Conservation (phyloP, 257 asterid genomes). For the Solanum appendiculatum region DNA sequence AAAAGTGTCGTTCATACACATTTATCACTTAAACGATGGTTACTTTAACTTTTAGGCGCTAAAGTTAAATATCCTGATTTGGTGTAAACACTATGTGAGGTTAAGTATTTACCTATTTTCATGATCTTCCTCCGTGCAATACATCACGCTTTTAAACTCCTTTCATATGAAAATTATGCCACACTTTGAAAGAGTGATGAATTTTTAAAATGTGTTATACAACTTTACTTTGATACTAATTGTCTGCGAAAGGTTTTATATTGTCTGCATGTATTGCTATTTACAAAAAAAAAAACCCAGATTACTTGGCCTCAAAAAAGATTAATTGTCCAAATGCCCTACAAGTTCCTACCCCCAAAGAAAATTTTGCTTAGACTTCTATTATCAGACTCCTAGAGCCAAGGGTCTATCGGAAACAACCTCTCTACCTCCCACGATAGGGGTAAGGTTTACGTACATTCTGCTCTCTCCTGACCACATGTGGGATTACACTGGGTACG, state of each 20-base stretch:
- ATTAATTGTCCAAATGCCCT: neutral
- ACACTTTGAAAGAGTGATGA: neutral
- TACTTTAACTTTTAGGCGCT: neutral
- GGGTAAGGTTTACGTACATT: neutral
- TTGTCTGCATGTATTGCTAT: neutral
- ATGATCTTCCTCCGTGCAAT: neutral
- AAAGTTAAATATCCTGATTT: neutral
- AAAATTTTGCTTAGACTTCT: neutral
- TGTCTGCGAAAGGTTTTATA: neutral
- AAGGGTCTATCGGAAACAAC: neutral
- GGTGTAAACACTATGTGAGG: neutral
- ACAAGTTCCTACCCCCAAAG: neutral
- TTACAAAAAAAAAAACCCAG: neutral
- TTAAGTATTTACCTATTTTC: neutral
- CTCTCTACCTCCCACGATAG: neutral
- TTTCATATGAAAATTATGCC: neutral
- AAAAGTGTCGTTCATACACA: neutral
- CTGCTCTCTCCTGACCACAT: neutral
- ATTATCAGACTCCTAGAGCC: neutral
- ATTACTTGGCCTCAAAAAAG: neutral
- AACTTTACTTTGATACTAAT: neutral
- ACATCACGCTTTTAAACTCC: neutral
- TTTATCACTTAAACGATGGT: neutral
- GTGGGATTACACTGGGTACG: neutral
- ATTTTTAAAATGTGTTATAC: neutral